Evolutionary conservation across 2,329 filamentous ascomycete genomes (phyloP), one percentile per base, ranked within the genome.

Genomic region (Blastomyces parvus): DNA sequence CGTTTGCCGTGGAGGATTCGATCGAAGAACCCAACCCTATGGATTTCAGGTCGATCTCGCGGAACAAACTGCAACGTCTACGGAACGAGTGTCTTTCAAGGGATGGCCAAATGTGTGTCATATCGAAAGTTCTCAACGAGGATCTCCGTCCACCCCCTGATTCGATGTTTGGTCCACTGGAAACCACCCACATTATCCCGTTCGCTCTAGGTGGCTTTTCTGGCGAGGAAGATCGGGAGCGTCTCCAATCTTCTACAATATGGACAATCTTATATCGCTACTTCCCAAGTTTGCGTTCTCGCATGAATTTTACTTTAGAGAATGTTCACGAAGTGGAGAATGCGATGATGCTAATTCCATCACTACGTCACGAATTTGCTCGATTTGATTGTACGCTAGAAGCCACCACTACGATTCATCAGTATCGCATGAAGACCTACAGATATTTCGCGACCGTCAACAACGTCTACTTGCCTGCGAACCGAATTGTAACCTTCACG

Each of bases 201-300:
- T 55, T 55, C 52, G 33, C 13, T 13, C 52, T 55, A 17, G 52
- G 27, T 55, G 33, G 52, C 52, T 55, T 55, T n/a, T n/a, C 52
- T 11, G 13, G 2, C 9, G 52, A 55, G 33, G 50, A 30, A 55
- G 52, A 55, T n/a, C n/a, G n/a, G n/a, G n/a, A n/a, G 52, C 27
- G 52, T 55, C 52, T 55, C 52, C 25, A 27, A 55, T 17, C 50
- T 55, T 59, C 56, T 46, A 42, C n/a, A n/a, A 59, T 59, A 59
- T 59, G 56, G 36, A 42, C 36, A 59, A 46, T 7, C 56, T 42
- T 59, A 40, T 59, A 59, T 59, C 56, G 36, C 40, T 59, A 42
- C 19, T 59, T 59, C 40, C 56, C 56, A 55, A 55, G 52, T 55
- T 59, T 25, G 36, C 8, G 56, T 59, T 40, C 36, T 40, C n/a